These are phyloP conservation scores for Trichoderma guizhouense DNA, from an alignment of 2,329 filamentous ascomycete genomes.

Conservation along the genomic window DNA sequence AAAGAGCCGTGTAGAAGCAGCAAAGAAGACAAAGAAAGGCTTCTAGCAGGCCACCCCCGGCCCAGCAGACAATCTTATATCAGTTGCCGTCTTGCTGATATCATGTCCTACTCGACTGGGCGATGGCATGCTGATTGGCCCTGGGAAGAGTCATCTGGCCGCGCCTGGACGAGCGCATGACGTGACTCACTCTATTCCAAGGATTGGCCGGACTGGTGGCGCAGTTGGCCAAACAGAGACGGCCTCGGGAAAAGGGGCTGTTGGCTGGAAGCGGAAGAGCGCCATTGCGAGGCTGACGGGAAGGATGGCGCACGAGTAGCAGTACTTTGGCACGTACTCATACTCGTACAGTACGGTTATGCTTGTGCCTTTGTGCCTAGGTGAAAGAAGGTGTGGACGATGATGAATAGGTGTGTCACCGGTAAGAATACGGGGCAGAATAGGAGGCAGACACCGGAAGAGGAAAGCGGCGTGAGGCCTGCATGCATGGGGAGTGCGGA, in stretches of 20 bases:
- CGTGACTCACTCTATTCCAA: constrained; percentile 25
- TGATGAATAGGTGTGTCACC: constrained; percentile 9
- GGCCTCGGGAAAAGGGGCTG: constrained; percentile 7
- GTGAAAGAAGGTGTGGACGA: constrained; percentile 9
- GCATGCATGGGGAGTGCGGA: constrained; percentile 10
- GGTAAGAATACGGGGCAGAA: constrained; percentile 9
- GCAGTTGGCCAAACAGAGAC: constrained; percentile 3
- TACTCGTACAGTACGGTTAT: not conserved
- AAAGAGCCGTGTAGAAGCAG: constrained; percentile 13
- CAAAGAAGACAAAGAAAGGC: not conserved
- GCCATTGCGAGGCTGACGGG: constrained; percentile 8
- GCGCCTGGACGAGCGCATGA: constrained; percentile 24
- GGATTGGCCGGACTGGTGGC: constrained; percentile 12
- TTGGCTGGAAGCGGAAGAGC: constrained; percentile 14
- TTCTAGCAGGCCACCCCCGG: not conserved
- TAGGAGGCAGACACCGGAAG: constrained; percentile 14
- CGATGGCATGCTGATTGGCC: constrained; percentile 23
- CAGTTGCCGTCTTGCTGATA: not conserved
- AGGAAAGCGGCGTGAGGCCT: constrained; percentile 13
- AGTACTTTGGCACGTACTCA: not conserved
- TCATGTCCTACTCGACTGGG: not conserved
- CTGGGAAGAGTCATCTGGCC: constrained; percentile 25
- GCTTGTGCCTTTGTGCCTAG: not conserved
- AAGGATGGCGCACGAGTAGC: not conserved
- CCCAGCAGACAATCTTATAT: constrained; percentile 9